Conservation (phyloP, 345 rosid genomes). For the Pseudoturritis turrita region DNA sequence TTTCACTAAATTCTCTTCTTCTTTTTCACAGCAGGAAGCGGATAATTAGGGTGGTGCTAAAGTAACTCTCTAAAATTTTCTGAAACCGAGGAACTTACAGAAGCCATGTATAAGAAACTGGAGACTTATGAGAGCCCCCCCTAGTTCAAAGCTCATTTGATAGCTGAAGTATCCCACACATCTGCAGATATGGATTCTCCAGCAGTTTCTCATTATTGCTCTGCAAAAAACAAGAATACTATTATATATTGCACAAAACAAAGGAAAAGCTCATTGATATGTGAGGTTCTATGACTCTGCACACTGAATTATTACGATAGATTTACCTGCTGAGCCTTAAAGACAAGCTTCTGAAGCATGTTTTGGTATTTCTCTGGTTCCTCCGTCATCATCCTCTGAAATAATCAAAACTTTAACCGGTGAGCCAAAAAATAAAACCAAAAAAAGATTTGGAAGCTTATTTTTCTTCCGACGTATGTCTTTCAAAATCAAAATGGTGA, state of each 20-base stretch:
- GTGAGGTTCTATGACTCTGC: background rate
- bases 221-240: conserved; percentile 38
- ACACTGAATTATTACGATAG: background rate
- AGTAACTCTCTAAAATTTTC: conserved; percentile 18
- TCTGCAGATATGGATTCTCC: conserved; percentile 97
- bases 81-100: conserved; percentile 8
- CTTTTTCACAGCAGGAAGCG: background rate
- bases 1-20: conserved; percentile 8
- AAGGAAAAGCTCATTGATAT: background rate
- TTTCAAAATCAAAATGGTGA: conserved; percentile 5
- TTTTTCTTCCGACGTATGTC: background rate
- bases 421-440: conserved; percentile 20
- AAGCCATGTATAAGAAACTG: conserved; percentile 18
- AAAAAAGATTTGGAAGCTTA: background rate
- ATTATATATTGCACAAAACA: background rate
- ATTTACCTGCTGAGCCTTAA: conserved; percentile 93
- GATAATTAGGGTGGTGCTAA: background rate
- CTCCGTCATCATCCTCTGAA: conserved; percentile 99
- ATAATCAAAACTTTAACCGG: conserved; percentile 1
- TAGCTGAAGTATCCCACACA: conserved; percentile 93
- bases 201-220: conserved; percentile 95
- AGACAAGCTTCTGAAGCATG: conserved; percentile 92
- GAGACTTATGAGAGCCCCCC: conserved; percentile 6
- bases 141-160: conserved; percentile 54
- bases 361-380: conserved; percentile 88